Evolutionary conservation across 202 grass and related monocot species (phyloP).

Genomic region (Alloteropsis angusta): DNA sequence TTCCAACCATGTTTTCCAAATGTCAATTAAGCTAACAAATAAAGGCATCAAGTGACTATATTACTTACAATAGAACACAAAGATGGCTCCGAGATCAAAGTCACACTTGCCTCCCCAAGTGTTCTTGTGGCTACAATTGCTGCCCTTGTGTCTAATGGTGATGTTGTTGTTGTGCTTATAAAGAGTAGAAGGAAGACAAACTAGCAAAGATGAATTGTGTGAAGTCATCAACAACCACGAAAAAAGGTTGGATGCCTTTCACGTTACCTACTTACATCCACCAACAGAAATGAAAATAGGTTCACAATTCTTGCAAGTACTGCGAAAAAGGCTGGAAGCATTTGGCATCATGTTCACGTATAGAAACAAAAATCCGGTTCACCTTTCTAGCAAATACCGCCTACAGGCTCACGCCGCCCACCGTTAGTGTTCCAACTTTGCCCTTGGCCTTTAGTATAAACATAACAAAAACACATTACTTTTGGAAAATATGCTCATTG

Average conservation of each 20-base stretch:
- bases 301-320: not conserved
- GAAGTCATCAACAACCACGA: constrained; percentile 16
- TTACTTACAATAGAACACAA: constrained; percentile 13
- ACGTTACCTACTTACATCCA: not conserved
- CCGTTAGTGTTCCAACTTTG: not conserved
- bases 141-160: not conserved
- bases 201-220: not conserved
- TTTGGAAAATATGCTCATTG: not conserved
- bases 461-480: not conserved
- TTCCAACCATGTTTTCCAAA: not conserved
- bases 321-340: constrained; percentile 5
- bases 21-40: not conserved
- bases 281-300: not conserved
- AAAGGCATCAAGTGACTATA: not conserved
- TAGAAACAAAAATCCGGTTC: not conserved
- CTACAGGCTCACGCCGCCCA: not conserved
- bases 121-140: not conserved
- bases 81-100: not conserved
- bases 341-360: not conserved
- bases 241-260: constrained; percentile 20
- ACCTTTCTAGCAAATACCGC: not conserved
- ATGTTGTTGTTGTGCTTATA: constrained; percentile 17
- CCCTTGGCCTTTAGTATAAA: not conserved
- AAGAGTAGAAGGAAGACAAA: not conserved
- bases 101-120: not conserved